Conservation (phyloP, 2,329 filamentous ascomycete genomes). For the Fusarium miscanthi region DNA sequence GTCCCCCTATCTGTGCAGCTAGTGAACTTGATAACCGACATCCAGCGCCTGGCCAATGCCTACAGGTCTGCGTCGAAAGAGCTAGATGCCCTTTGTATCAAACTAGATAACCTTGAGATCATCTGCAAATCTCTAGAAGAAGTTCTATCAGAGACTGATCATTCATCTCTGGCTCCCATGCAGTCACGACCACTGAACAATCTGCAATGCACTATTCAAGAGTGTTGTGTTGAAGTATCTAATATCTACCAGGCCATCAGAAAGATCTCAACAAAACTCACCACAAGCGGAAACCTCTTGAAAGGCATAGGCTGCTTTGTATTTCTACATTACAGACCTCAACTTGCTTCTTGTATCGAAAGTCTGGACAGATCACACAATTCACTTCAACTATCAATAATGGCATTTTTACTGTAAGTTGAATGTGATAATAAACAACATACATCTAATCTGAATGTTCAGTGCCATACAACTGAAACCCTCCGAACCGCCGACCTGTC, state of each 20-base stretch:
- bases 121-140: too few species aligned
- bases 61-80: constrained; percentile 22
- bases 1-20: constrained; percentile 17
- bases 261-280: background rate
- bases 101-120: background rate
- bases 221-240: background rate
- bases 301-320: background rate
- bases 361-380: background rate
- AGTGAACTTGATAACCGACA: background rate
- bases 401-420: too few species aligned
- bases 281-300: background rate
- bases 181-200: background rate
- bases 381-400: too few species aligned
- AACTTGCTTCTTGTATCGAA: background rate
- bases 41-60: constrained; percentile 4
- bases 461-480: too few species aligned
- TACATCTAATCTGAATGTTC: too few species aligned
- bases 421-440: too few species aligned
- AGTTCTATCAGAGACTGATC: too few species aligned
- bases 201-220: background rate
- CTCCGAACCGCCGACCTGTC: too few species aligned
- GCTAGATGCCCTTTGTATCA: background rate
- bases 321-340: background rate
- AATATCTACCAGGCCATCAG: background rate
- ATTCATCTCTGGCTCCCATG: background rate